phyloP scores from a whole-genome alignment of 2,329 filamentous ascomycete genomes.

The Podosphaera xanthii region DNA sequence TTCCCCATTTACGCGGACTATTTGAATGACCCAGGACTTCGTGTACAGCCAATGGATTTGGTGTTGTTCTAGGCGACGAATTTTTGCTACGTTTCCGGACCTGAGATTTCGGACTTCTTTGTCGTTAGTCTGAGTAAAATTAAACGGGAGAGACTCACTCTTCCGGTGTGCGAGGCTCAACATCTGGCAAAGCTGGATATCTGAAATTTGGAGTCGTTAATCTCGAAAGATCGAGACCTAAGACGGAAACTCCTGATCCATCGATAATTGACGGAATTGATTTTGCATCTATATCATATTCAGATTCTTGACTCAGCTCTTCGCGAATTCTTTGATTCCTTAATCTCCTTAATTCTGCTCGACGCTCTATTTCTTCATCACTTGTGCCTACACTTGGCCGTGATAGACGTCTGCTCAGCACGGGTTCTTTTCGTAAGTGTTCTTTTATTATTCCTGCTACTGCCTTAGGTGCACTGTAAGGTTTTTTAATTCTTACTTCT shows the following conservation, averaged over 20 bases:
- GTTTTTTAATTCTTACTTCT: conserved; percentile 20
- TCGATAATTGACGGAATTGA: conserved; percentile 7
- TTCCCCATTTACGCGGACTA: conserved; percentile 5
- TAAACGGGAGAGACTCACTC: neutral
- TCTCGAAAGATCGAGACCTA: conserved; percentile 3
- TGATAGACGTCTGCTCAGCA: conserved; percentile 19
- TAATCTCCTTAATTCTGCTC: conserved; percentile 31
- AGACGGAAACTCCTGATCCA: conserved; percentile 4
- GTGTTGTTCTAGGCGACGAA: conserved; percentile 1
- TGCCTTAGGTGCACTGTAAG: conserved; percentile 20
- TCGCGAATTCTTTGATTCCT: conserved; percentile 34
- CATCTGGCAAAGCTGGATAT: conserved; percentile 2
- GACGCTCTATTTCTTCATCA: conserved; percentile 28
- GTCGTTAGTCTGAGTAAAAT: neutral
- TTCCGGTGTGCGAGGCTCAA: neutral
- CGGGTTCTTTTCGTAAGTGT: conserved; percentile 24
- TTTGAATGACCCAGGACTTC: conserved; percentile 4
- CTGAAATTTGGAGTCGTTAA: conserved; percentile 2
- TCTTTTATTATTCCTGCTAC: conserved; percentile 19
- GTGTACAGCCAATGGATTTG: conserved; percentile 3
- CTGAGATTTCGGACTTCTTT: conserved; percentile 1
- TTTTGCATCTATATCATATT: conserved; percentile 18
- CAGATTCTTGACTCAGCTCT: conserved; percentile 27
- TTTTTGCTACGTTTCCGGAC: conserved; percentile 2
- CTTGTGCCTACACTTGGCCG: conserved; percentile 23